These are phyloP conservation scores for Colletotrichum acutatum DNA, from an alignment of 2,329 filamentous ascomycete genomes.

Conservation along the genomic window DNA sequence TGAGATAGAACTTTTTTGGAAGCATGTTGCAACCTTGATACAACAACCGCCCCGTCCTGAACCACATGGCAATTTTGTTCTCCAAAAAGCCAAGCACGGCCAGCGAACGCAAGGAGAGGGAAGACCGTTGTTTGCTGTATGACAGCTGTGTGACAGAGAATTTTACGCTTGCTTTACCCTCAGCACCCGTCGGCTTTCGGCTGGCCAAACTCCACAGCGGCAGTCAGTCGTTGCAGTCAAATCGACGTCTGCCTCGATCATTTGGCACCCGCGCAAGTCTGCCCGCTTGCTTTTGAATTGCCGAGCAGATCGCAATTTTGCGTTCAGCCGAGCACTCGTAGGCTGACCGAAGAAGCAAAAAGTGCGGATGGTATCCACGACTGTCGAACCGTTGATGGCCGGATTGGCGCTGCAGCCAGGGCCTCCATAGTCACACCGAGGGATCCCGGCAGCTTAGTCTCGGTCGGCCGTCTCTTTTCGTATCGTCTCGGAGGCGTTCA, in stretches of 20 bases:
- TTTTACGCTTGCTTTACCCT: neutral
- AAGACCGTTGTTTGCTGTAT: conserved; percentile 10
- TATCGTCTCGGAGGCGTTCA: conserved; percentile 8
- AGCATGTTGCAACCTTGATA: conserved; percentile 31
- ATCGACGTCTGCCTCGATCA: neutral
- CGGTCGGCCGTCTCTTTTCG: conserved; percentile 2
- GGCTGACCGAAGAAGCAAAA: conserved; percentile 22
- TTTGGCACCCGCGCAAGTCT: neutral
- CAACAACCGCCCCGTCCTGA: conserved; percentile 15
- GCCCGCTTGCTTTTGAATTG: conserved; percentile 8
- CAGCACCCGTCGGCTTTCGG: neutral
- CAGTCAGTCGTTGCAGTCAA: neutral
- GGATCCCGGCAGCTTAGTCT: conserved; percentile 2
- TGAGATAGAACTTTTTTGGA: conserved; percentile 34
- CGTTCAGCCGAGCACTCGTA: conserved; percentile 4
- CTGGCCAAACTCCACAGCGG: neutral
- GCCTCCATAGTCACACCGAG: conserved; percentile 23
- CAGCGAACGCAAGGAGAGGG: conserved; percentile 1
- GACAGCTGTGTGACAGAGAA: neutral
- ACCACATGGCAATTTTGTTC: conserved; percentile 33
- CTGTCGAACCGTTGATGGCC: neutral
- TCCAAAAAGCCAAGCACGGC: conserved; percentile 12
- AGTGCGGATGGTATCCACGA: neutral
- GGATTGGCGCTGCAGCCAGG: conserved; percentile 5
- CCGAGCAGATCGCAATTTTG: conserved; percentile 16